Evolutionary conservation across 2,329 filamentous ascomycete species (phyloP).

Genomic region (Onygenales sp.): DNA sequence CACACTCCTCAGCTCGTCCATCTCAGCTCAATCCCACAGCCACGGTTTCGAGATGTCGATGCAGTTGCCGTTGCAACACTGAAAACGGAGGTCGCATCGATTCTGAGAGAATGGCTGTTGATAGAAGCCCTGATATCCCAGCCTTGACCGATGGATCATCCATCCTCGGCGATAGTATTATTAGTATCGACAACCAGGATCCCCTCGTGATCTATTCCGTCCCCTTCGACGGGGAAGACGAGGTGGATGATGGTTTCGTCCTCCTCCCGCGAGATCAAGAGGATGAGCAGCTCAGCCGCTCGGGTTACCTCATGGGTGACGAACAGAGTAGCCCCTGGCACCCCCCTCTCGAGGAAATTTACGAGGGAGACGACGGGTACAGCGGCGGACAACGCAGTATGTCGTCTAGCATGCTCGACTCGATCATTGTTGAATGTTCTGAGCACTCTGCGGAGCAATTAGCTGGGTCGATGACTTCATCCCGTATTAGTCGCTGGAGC

Average conservation of each 20-base stretch:
- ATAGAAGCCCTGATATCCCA: neutral
- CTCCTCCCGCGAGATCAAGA: neutral
- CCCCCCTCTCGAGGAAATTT: neutral
- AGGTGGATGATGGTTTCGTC: neutral
- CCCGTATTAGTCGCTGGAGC: neutral
- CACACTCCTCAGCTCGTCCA: neutral
- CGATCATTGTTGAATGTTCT: neutral
- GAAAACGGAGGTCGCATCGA: conserved; percentile 11
- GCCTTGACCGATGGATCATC: neutral
- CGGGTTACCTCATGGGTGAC: neutral
- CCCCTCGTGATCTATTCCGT: neutral
- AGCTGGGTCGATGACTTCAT: neutral
- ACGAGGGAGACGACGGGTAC: neutral
- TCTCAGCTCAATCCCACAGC: neutral
- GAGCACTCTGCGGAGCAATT: neutral
- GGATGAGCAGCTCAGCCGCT: neutral
- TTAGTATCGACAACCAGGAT: neutral
- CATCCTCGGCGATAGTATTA: neutral
- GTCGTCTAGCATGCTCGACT: neutral
- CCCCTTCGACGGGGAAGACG: neutral
- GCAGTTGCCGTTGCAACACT: conserved; percentile 17
- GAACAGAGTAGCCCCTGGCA: neutral
- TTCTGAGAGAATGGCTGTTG: neutral
- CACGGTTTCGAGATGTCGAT: neutral
- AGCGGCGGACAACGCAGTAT: neutral